Percentiles rank a stretch among this genome's conserved stretches.
These are phyloP conservation scores for Cydonia oblonga DNA, from an alignment of 331 rosid species.

Conservation along the genomic window DNA sequence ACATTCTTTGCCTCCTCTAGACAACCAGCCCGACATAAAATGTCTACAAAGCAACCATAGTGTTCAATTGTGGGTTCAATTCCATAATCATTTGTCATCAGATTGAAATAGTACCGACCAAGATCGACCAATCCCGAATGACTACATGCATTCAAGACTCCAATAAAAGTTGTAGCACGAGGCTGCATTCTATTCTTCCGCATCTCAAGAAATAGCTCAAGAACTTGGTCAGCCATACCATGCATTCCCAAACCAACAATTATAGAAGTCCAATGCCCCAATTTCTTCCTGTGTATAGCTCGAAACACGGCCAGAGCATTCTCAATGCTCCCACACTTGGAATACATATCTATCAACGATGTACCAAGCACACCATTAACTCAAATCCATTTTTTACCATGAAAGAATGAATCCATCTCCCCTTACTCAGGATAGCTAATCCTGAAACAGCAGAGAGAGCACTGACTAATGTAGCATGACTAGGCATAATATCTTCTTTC, in stretches of 20 bases:
- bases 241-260: conserved; percentile 56
- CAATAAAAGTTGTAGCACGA: conserved; percentile 45
- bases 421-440: conserved; percentile 31
- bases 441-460: conserved; percentile 43
- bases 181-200: conserved; percentile 31
- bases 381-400: conserved; percentile 36
- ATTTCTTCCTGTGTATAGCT: conserved; percentile 27
- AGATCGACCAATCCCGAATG: conserved; percentile 48
- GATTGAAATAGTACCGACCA: conserved; percentile 28
- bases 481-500: conserved; percentile 31
- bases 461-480: conserved; percentile 30
- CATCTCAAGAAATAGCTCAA: conserved; percentile 40
- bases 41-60: conserved; percentile 51
- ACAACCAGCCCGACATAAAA: conserved; percentile 50
- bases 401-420: conserved; percentile 46
- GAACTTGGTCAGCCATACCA: conserved; percentile 43
- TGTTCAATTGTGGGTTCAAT: conserved; percentile 48
- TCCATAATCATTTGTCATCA: conserved; percentile 38
- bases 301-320: conserved; percentile 30
- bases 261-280: conserved; percentile 54
- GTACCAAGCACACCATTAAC: conserved; percentile 42
- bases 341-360: conserved; percentile 42
- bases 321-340: conserved; percentile 49
- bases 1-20: conserved; percentile 39
- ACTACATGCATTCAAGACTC: conserved; percentile 56